These are phyloP conservation scores for Obba rivulosa DNA, from an alignment of 768 basidiomycete species.

Conservation along the genomic window DNA sequence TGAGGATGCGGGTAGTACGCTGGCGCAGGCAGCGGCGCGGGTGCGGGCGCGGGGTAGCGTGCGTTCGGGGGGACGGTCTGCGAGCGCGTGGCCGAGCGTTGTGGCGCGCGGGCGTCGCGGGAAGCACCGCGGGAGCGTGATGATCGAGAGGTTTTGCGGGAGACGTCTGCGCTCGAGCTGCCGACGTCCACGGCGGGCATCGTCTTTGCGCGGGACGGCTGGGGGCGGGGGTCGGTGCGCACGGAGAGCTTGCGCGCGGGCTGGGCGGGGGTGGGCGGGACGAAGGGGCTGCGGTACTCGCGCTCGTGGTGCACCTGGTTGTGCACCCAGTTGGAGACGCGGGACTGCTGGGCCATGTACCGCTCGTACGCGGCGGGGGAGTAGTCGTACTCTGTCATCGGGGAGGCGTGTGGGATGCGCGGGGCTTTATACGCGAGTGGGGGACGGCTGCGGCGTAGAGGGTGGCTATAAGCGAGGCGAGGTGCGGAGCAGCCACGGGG, in stretches of 20 bases:
- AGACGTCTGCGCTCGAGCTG: slow-evolving; percentile 2
- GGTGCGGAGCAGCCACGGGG: no score
- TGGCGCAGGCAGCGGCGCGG: neutral
- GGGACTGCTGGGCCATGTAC: slow-evolving; percentile 20
- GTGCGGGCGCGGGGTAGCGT: slow-evolving; percentile 3
- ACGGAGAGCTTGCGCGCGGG: neutral
- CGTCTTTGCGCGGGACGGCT: slow-evolving; percentile 12
- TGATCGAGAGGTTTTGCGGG: slow-evolving; percentile 5
- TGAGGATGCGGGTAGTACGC: no score
- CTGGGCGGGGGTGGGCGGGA: neutral
- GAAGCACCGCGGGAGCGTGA: neutral
- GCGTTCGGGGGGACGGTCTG: slow-evolving; percentile 4
- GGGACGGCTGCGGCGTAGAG: no score
- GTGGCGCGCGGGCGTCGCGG: slow-evolving; percentile 7
- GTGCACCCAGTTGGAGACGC: slow-evolving; percentile 24
- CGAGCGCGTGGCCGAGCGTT: slow-evolving; percentile 6
- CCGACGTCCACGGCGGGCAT: slow-evolving; percentile 5
- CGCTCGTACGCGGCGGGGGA: slow-evolving; percentile 27
- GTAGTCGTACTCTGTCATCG: slow-evolving; percentile 32
- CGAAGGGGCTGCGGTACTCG: neutral
- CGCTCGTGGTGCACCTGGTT: slow-evolving; percentile 12
- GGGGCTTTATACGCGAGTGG: no score
- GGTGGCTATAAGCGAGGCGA: no score
- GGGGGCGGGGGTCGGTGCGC: slow-evolving; percentile 7
- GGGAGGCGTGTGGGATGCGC: neutral